Percentiles rank a stretch among this genome's conserved stretches.
Conservation (phyloP, 805 yeast species). For the Candida dendrica region DNA sequence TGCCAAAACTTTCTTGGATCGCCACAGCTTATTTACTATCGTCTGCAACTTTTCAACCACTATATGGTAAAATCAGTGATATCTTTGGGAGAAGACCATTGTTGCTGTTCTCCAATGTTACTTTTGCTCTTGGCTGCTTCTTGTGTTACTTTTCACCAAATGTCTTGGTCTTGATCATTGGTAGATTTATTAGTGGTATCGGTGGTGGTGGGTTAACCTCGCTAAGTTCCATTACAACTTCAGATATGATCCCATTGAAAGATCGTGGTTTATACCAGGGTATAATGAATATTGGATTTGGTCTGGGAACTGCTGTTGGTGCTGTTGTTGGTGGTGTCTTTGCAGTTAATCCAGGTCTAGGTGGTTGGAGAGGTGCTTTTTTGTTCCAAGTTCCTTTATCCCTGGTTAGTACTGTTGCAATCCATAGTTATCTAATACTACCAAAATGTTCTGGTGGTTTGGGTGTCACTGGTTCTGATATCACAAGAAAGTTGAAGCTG, state of each 20-base stretch:
- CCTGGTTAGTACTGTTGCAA: constrained; percentile 32
- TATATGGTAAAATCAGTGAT: constrained; percentile 65
- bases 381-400: constrained; percentile 47
- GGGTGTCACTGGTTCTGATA: constrained; percentile 36
- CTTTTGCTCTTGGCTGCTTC: constrained; percentile 52
- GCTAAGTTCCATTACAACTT: constrained; percentile 64
- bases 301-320: constrained; percentile 70
- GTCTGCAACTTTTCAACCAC: constrained; percentile 67
- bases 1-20: constrained; percentile 63
- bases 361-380: constrained; percentile 49
- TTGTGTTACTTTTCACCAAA: constrained; percentile 47
- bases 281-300: constrained; percentile 66
- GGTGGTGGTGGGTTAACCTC: constrained; percentile 88
- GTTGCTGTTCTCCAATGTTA: constrained; percentile 41
- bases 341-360: constrained; percentile 24
- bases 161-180: constrained; percentile 39
- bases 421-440: constrained; percentile 32
- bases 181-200: constrained; percentile 70
- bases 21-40: constrained; percentile 65
- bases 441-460: constrained; percentile 45
- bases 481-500: constrained; percentile 39
- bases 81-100: constrained; percentile 60
- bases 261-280: constrained; percentile 83
- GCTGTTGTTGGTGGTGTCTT: constrained; percentile 57
- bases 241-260: constrained; percentile 72